Evolutionary conservation across 1,139 yeast species (phyloP), one percentile per base, ranked within the genome.

Genomic region (Lodderomyces elongisporus): DNA sequence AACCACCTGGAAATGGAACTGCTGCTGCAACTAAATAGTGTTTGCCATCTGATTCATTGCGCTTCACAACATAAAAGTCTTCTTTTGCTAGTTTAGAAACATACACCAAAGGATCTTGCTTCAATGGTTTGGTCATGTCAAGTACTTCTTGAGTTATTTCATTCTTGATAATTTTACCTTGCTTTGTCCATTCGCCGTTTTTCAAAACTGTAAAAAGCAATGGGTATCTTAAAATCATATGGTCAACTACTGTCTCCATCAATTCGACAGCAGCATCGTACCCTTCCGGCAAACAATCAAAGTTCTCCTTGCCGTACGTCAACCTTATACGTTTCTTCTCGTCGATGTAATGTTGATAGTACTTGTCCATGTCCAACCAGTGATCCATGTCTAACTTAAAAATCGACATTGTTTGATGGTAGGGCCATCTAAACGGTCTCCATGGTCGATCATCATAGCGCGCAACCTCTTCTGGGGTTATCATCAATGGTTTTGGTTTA

Each of bases 361-460:
- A 80, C 52, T 78, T 79, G 53, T 81, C 88, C 88, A 81, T 81
- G 48, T 80, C 88, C 38, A 81, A 60, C 89, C 88, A 81, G 52
- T 81, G 85, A 52, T 80, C 78, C 21, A 79, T 64, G 47, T 80
- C 85, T 23, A 81, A 65, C 50, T 77, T 77, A 60, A 70, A 79
- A 33, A 80, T 78, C 10, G 83, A 74, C 89, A 81, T 81, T 2
- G 88, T 81, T 55, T 81, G 89, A 51, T 80, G 87, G 49, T 80
- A 80, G 15, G 88, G 88, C 81, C 84, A 79, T 48, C 88, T 62
- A 56, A 81, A 81, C 3, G 88, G 87, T 54, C 89, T 66, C 88
- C 89, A 81, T 10, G 88, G 87, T 52, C 88, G 66, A 47, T 79
- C 88, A 44, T 80, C 85, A 49, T 79, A 78, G 16, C 66, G 70